phyloP scores from a whole-genome alignment of 768 basidiomycete genomes.

The Mrakia frigida region DNA sequence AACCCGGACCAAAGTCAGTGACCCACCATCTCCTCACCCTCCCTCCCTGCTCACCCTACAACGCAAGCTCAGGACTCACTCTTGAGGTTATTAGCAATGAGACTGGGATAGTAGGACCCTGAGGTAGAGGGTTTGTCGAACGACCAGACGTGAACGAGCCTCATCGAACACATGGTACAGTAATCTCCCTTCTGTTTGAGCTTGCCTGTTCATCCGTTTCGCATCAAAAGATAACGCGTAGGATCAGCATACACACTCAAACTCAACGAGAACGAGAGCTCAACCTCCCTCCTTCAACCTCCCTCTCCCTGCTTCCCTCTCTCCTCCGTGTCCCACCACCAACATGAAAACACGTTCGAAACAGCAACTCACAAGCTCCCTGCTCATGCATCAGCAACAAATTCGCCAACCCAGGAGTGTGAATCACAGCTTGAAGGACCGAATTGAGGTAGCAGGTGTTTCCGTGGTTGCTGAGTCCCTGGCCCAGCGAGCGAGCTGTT shows the following conservation, averaged over 20 bases:
- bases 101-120: conserved; percentile 58
- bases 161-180: conserved; percentile 75
- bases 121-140: conserved; percentile 45
- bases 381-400: conserved; percentile 50
- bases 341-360: neutral
- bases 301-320: neutral
- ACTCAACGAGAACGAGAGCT: neutral
- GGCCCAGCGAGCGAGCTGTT: neutral
- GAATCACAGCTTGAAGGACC: conserved; percentile 83
- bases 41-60: too few relatives aligned
- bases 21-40: neutral
- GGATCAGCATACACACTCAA: too few relatives aligned
- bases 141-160: conserved; percentile 55
- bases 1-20: too few relatives aligned
- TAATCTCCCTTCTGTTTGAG: conserved; percentile 46
- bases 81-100: conserved; percentile 64
- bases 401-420: conserved; percentile 79
- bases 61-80: too few relatives aligned
- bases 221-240: neutral
- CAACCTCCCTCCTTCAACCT: neutral
- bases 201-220: neutral
- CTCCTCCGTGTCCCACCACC: neutral
- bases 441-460: conserved; percentile 98
- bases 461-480: conserved; percentile 74
- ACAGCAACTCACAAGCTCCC: conserved; percentile 55